A percentile compares a stretch with the other conserved stretches of the same genome.
Conservation (phyloP, 1,284 basidiomycete species). For the Cutaneotrichosporon daszewskae region DNA sequence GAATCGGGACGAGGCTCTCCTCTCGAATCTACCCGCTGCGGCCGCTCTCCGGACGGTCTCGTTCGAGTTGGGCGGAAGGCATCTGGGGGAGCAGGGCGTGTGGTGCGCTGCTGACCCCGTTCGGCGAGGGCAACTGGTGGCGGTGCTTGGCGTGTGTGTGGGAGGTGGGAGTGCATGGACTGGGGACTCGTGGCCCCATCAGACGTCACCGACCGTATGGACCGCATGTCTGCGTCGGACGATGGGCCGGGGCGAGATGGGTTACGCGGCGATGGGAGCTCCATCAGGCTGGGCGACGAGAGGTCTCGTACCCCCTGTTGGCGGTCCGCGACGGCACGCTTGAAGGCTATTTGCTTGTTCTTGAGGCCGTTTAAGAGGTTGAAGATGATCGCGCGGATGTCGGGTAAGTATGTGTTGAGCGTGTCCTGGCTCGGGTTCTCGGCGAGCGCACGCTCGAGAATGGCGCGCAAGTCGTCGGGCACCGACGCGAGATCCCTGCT, state of each 20-base stretch:
- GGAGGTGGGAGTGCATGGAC: constrained; percentile 10
- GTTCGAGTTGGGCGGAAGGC: constrained; percentile 44
- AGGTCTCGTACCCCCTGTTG: constrained; percentile 6
- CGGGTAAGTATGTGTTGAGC: constrained; percentile 83
- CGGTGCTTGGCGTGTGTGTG: neutral
- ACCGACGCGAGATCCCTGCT: constrained; percentile 78
- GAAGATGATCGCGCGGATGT: constrained; percentile 88
- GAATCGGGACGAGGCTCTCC: no score
- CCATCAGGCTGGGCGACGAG: no score
- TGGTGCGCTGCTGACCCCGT: constrained; percentile 3
- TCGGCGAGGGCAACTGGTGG: constrained; percentile 31
- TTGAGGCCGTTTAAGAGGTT: constrained; percentile 85
- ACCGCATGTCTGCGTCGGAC: neutral
- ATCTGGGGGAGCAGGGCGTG: constrained; percentile 42
- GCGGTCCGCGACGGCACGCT: constrained; percentile 28
- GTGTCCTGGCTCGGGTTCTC: constrained; percentile 82
- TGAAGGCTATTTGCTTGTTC: constrained; percentile 77
- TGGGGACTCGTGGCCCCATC: constrained; percentile 15
- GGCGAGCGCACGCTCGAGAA: constrained; percentile 83
- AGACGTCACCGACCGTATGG: neutral
- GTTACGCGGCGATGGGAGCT: neutral
- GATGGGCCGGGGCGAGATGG: neutral
- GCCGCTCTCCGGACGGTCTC: constrained; percentile 1
- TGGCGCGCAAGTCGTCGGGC: constrained; percentile 78
- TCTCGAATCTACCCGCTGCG: neutral